Evolutionary conservation across 2,329 filamentous ascomycete genomes (phyloP).

Genomic region (Microsporum ferrugineum): DNA sequence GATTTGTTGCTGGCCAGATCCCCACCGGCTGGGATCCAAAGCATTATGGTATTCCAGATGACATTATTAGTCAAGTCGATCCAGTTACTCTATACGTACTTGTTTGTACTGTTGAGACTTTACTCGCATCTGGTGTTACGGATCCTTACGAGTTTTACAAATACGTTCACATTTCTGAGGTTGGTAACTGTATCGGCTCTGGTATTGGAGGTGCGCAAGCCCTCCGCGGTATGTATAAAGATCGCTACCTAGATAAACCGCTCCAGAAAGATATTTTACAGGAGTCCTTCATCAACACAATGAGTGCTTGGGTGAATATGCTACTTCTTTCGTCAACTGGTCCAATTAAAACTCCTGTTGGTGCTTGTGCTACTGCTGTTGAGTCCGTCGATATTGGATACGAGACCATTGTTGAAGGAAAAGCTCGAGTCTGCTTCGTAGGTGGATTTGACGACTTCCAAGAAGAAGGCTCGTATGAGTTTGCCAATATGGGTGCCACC

Average conservation of each 20-base stretch:
- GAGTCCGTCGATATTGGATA: constrained; percentile 97
- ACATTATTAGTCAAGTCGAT: constrained; percentile 96
- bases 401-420: constrained; percentile 96
- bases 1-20: constrained; percentile 91
- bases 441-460: constrained; percentile 99
- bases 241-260: constrained; percentile 90
- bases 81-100: constrained; percentile 92
- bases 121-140: constrained; percentile 87
- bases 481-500: constrained; percentile 99
- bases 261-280: constrained; percentile 98
- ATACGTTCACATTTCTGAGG: constrained; percentile 94
- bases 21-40: constrained; percentile 96
- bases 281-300: constrained; percentile 99
- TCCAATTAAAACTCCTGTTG: constrained; percentile 96
- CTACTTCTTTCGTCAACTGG: constrained; percentile 91
- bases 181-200: constrained; percentile 96
- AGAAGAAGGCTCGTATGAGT: constrained; percentile 97
- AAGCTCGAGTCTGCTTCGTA: constrained; percentile 92
- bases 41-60: constrained; percentile 89
- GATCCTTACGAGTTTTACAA: constrained; percentile 99
- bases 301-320: constrained; percentile 99
- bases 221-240: constrained; percentile 95
- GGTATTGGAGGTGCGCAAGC: constrained; percentile 93
- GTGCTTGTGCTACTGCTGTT: constrained; percentile 91
- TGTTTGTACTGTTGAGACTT: constrained; percentile 81